Base-by-base conservation (phyloP, 1,139 yeast species). In the Kluyveromyces marxianus region DNA sequence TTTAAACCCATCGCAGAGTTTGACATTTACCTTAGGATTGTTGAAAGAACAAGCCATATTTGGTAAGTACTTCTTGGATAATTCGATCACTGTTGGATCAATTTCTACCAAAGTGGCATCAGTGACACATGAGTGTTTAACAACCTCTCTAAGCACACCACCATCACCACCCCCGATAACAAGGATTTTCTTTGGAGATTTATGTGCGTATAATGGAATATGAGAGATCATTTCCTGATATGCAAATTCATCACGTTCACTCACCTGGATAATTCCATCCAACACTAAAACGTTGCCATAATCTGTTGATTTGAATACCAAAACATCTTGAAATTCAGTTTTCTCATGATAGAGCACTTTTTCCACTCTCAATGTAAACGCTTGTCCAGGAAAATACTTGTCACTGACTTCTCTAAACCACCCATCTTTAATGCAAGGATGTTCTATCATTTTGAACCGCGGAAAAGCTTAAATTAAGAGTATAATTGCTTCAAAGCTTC, bases 111-210 rank as follows among this genome's bases (percentile, higher is more conserved):
- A 76, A 26, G 84, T 81, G 30, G 88, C 85, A 49, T 72, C 68
- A 54, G 85, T 83, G 31, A 90, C 82, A 43, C 74, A 64, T 1
- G 72, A 72, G 67, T 90, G 97, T 68, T 90, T 89, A 60, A 89
- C 86, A 62, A 88, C 79, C 69, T 89, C 97, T 68, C 97, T 77
- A 61, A 89, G 75, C 48, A 88, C 96, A 66, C 97, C 97, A 58
- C 97, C 97, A 62, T 89, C 97, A 58, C 97, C 97, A 54, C 97
- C 97, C 48, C 97, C 97, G 63, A 89, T 82, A 49, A 89, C 95
- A 52, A 89, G 74, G 32, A 92, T 96, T 62, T 76, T 81, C 72
- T 84, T 85, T 45, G 97, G 97, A 69, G 82, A 76, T 50, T 94
- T 89, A 70, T 89, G 96, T 39, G 94, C 79, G 76, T 84, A 84